Conservation (phyloP, 495 filamentous ascomycete species). For the Physcia stellaris region DNA sequence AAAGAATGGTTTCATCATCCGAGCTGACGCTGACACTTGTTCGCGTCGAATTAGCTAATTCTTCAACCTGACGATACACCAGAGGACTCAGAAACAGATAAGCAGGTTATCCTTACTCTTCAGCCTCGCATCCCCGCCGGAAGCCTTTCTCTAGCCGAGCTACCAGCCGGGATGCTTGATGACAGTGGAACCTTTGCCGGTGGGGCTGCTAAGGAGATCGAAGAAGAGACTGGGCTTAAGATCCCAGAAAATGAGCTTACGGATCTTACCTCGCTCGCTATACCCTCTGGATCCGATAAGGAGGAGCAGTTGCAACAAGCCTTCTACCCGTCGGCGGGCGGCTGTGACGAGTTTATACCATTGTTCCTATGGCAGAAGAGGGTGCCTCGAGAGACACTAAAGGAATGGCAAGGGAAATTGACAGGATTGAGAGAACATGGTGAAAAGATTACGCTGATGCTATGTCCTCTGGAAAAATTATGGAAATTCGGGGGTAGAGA, state of each 20-base stretch:
- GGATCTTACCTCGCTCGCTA: constrained; percentile 52
- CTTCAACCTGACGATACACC: constrained; percentile 57
- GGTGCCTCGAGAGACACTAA: constrained; percentile 47
- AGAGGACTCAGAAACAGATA: constrained; percentile 33
- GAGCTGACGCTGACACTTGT: too few species aligned
- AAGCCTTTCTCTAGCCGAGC: constrained; percentile 58
- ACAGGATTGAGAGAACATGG: constrained; percentile 65
- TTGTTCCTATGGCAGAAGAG: constrained; percentile 62
- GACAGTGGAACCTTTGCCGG: constrained; percentile 62
- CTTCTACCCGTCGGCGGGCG: constrained; percentile 67
- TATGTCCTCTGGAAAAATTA: constrained; percentile 56
- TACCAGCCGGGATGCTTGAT: constrained; percentile 87
- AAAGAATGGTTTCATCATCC: too few species aligned
- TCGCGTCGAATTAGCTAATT: constrained; percentile 29
- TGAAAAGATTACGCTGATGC: constrained; percentile 71
- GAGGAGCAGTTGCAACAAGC: constrained; percentile 43
- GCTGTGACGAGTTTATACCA: constrained; percentile 73
- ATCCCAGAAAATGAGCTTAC: constrained; percentile 44
- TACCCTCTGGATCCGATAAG: constrained; percentile 17
- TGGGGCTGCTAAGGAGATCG: constrained; percentile 66
- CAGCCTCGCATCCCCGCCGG: constrained; percentile 75
- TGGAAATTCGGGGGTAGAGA: constrained; percentile 69
- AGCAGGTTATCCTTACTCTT: constrained; percentile 63
- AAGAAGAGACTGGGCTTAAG: constrained; percentile 62
- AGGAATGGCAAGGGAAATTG: constrained; percentile 58